A percentile compares a stretch with the other conserved stretches of the same genome.
Conservation (phyloP, 805 yeast species). For the Yamadazyma kitorensis region DNA sequence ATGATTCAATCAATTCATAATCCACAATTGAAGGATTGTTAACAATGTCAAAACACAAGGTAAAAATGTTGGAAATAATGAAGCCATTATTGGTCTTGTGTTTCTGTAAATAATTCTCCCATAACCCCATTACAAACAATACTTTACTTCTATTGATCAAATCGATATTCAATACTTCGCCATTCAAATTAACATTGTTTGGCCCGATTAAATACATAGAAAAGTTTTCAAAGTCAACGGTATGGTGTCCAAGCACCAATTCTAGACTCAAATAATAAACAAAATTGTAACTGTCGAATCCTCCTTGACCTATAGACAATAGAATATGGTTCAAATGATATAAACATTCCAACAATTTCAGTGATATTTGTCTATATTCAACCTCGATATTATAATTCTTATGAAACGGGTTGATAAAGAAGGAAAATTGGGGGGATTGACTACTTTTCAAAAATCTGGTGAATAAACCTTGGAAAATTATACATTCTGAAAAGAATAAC, state of each 20-base stretch:
- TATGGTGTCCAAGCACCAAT: conserved; percentile 21
- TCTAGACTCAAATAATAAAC: conserved; percentile 52
- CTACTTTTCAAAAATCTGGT: conserved; percentile 29
- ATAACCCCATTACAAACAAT: conserved; percentile 43
- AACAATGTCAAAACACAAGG: conserved; percentile 32
- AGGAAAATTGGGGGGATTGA: conserved; percentile 1
- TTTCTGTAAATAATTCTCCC: conserved; percentile 44
- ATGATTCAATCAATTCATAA: conserved; percentile 50
- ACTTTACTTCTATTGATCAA: conserved; percentile 36
- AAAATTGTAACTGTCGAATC: conserved; percentile 62
- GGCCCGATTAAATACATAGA: conserved; percentile 30
- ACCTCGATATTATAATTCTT: conserved; percentile 14
- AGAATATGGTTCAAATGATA: conserved; percentile 47
- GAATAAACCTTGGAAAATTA: conserved; percentile 50
- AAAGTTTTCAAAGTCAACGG: conserved; percentile 27
- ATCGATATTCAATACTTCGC: conserved; percentile 24
- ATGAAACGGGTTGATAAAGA: conserved; percentile 7
- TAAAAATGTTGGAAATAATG: conserved; percentile 22
- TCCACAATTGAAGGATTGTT: conserved; percentile 19
- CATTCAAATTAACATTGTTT: conserved; percentile 30
- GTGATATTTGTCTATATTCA: conserved; percentile 26
- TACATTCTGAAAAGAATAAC: conserved; percentile 45
- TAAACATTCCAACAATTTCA: conserved; percentile 35
- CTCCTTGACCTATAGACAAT: conserved; percentile 58
- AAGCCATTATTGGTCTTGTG: conserved; percentile 16